phyloP scores from a whole-genome alignment of 2,329 filamentous ascomycete genomes.

The Alternaria burnsii region DNA sequence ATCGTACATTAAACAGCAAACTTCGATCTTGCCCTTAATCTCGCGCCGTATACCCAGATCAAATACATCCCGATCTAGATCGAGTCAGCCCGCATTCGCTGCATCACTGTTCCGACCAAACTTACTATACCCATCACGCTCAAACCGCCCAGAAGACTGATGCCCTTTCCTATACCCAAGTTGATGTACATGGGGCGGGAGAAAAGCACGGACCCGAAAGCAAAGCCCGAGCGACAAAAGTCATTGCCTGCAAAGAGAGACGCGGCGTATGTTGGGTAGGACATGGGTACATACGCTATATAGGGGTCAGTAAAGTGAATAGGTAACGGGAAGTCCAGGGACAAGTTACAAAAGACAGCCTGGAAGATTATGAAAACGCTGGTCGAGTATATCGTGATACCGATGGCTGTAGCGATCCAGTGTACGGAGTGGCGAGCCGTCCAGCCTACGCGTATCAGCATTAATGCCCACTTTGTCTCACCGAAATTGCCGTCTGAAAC shows the following conservation, averaged over 20 bases:
- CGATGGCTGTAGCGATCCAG: slow-evolving; percentile 66
- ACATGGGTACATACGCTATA: slow-evolving; percentile 66
- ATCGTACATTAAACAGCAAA: no score
- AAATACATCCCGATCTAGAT: background rate
- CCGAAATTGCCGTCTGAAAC: background rate
- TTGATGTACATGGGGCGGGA: slow-evolving; percentile 67
- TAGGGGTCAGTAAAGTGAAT: background rate
- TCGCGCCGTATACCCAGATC: background rate
- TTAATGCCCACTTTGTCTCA: background rate
- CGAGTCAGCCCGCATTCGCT: no score
- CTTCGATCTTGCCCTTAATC: background rate
- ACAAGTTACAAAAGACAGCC: slow-evolving; percentile 58
- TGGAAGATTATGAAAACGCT: slow-evolving; percentile 57
- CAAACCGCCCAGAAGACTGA: slow-evolving; percentile 58
- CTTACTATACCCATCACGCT: background rate
- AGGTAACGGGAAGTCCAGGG: background rate
- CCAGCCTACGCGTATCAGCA: slow-evolving; percentile 55
- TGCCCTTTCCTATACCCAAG: slow-evolving; percentile 66
- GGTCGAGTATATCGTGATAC: slow-evolving; percentile 60
- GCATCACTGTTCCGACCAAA: no score
- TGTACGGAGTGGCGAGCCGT: slow-evolving; percentile 68
- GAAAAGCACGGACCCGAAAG: slow-evolving; percentile 68
- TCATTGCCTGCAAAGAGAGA: slow-evolving; percentile 70
- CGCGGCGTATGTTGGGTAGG: slow-evolving; percentile 61
- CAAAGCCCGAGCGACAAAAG: slow-evolving; percentile 64